phyloP scores from a whole-genome alignment of 352 stramenopile genomes.

The Halophytophthora batemanensis region DNA sequence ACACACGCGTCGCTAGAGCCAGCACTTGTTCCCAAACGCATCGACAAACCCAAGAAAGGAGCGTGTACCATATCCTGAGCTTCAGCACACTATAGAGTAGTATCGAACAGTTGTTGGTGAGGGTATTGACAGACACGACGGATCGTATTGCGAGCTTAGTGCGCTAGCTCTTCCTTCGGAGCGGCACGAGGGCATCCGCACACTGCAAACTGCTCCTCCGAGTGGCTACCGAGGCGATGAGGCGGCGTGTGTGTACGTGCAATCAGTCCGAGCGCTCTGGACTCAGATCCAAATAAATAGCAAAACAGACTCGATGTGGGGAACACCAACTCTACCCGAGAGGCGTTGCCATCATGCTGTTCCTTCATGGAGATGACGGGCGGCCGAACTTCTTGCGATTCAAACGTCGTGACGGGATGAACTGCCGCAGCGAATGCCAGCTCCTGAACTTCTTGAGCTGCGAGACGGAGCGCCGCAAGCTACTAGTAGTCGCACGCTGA shows the following conservation, averaged over 20 bases:
- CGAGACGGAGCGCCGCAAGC: constrained; percentile 18
- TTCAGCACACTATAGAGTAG: too few species aligned
- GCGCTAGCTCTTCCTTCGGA: constrained; percentile 10
- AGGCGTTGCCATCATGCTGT: constrained; percentile 13
- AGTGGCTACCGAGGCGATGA: too few species aligned
- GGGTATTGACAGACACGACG: too few species aligned
- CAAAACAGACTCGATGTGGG: too few species aligned
- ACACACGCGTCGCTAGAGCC: background rate
- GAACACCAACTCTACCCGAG: constrained; percentile 3
- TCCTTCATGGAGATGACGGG: constrained; percentile 10
- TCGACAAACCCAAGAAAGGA: constrained; percentile 23
- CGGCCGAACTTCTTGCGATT: constrained; percentile 28
- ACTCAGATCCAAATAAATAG: too few species aligned
- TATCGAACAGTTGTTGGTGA: too few species aligned
- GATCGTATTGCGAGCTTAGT: background rate
- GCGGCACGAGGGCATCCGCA: constrained; percentile 7
- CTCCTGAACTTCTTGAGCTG: constrained; percentile 41
- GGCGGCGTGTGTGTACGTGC: too few species aligned
- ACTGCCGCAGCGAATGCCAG: constrained; percentile 27
- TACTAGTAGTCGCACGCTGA: constrained; percentile 20
- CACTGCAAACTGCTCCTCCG: background rate
- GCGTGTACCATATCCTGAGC: constrained; percentile 22
- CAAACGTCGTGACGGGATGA: constrained; percentile 22
- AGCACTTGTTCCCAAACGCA: constrained; percentile 12
- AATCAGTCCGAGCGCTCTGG: too few species aligned